These are phyloP conservation scores for Brasilioporus rufonigricans DNA, from an alignment of 768 basidiomycete species.

Conservation along the genomic window DNA sequence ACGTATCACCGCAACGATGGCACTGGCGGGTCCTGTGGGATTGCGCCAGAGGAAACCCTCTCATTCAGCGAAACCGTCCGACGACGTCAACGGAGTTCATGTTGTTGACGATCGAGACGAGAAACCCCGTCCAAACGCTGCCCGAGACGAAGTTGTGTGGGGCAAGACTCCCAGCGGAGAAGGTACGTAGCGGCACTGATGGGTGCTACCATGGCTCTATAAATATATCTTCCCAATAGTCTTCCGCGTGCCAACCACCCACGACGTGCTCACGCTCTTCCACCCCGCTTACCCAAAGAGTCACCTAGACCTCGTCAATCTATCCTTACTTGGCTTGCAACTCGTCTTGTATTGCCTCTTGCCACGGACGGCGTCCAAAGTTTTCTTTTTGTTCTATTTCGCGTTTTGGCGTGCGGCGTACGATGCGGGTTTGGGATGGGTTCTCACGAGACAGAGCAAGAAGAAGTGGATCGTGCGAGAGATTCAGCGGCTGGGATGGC, in stretches of 20 bases:
- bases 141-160: conserved; percentile 68
- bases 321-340: conserved; percentile 77
- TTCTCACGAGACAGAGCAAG: conserved; percentile 94
- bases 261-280: conserved; percentile 86
- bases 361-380: conserved; percentile 48
- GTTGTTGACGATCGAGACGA: conserved; percentile 13
- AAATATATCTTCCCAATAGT: too few relatives aligned
- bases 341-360: conserved; percentile 67
- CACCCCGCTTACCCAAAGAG: conserved; percentile 82
- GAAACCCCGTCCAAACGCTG: conserved; percentile 5
- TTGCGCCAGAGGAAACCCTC: conserved; percentile 24
- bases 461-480: conserved; percentile 88
- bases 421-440: conserved; percentile 90
- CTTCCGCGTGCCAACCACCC: conserved; percentile 90
- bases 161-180: conserved; percentile 82
- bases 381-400: conserved; percentile 89
- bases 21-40: conserved; percentile 15
- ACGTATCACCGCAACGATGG: conserved; percentile 16
- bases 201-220: too few relatives aligned
- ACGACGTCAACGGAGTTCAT: neutral
- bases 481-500: conserved; percentile 79
- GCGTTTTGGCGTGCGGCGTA: conserved; percentile 92
- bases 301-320: conserved; percentile 82
- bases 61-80: neutral
- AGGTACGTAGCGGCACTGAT: conserved; percentile 43